Evolutionary conservation across 164 flowering plant genomes (phyloP).

Genomic region (Malania oleifera): DNA sequence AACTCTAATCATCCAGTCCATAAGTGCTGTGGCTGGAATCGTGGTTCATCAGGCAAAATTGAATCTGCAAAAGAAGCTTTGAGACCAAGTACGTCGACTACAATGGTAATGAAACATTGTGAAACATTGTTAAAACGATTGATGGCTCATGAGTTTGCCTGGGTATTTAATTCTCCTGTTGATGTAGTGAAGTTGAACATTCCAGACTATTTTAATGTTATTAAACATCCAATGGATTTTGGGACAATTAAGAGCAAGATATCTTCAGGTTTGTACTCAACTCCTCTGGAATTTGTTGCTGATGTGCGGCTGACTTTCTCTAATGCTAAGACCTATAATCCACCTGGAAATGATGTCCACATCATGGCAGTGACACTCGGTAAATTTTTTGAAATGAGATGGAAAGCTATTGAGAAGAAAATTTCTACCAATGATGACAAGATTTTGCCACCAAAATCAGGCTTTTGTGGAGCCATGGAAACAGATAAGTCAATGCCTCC

Average conservation of each 20-base stretch:
- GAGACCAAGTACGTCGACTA: conserved; percentile 9
- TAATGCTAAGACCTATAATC: background rate
- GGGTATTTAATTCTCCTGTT: conserved; percentile 48
- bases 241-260: conserved; percentile 42
- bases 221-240: conserved; percentile 65
- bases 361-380: background rate
- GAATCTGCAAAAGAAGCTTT: conserved; percentile 15
- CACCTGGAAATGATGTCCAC: background rate
- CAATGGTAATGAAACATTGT: conserved; percentile 30
- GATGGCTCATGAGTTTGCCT: conserved; percentile 43
- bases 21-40: conserved; percentile 17
- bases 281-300: background rate
- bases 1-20: conserved; percentile 11
- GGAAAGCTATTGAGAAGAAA: background rate
- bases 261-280: no score
- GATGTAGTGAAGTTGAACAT: conserved; percentile 33
- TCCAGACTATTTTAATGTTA: conserved; percentile 36
- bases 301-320: background rate
- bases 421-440: background rate
- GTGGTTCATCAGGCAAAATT: conserved; percentile 24
- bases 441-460: background rate
- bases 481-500: background rate
- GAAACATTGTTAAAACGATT: conserved; percentile 33
- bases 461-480: background rate
- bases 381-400: conserved; percentile 1